These are phyloP conservation scores for Puccinellia tenuiflora DNA, from an alignment of 176 grass and related monocot genomes.

Conservation along the genomic window DNA sequence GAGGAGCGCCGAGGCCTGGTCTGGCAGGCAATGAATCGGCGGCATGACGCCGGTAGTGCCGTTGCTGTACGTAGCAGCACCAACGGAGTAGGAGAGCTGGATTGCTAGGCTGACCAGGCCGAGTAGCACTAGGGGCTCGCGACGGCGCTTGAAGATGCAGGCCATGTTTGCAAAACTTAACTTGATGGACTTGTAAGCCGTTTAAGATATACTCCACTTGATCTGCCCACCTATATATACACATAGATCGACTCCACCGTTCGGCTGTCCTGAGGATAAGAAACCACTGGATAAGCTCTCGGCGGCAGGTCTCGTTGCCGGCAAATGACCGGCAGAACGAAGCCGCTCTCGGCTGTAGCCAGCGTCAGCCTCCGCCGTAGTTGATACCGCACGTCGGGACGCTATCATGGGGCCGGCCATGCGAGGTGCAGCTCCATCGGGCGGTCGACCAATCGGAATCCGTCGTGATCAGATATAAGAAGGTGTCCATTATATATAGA, in stretches of 20 bases:
- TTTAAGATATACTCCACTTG: background rate
- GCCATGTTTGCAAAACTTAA: background rate
- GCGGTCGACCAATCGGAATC: no score
- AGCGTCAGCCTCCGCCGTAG: no score
- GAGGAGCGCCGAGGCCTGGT: background rate
- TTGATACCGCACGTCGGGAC: no score
- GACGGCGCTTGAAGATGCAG: background rate
- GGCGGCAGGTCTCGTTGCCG: no score
- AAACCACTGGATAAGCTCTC: background rate
- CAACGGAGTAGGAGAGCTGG: background rate
- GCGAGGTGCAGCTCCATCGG: no score
- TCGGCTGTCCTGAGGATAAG: background rate
- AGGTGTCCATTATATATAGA: no score
- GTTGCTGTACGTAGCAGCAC: background rate
- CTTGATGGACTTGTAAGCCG: background rate
- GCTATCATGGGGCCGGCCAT: no score
- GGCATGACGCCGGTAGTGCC: no score
- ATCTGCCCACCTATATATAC: background rate
- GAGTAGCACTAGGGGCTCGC: background rate
- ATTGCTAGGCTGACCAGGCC: background rate
- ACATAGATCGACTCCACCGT: background rate
- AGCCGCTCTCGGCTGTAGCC: no score
- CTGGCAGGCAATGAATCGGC: background rate
- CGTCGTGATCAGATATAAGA: no score
- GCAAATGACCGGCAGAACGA: no score